Evolutionary conservation across 2,329 filamentous ascomycete species (phyloP).

Genomic region (Sarocladium kiliense): DNA sequence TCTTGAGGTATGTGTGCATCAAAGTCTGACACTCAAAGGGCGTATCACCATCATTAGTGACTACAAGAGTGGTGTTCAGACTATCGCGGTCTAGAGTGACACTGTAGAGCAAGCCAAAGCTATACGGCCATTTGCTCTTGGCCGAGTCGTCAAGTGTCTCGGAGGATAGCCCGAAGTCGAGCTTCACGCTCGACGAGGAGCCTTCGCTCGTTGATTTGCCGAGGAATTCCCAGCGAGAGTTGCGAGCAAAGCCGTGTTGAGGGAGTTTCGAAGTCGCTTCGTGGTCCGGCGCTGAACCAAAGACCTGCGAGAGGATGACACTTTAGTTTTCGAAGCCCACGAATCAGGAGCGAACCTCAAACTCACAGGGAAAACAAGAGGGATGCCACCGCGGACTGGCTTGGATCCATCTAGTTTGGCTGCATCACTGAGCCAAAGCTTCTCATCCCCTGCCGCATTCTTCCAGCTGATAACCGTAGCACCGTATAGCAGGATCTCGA

Average conservation of each 20-base stretch:
- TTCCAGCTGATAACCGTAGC: conserved; percentile 95
- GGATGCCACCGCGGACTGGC: conserved; percentile 85
- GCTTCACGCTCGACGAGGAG: conserved; percentile 66
- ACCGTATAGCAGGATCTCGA: conserved; percentile 83
- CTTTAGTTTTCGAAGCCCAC: conserved; percentile 2
- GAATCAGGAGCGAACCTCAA: not conserved
- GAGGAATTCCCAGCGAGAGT: conserved; percentile 86
- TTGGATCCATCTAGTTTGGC: conserved; percentile 82
- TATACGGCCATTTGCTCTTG: conserved; percentile 73
- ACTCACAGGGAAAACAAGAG: conserved; percentile 80
- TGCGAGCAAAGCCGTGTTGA: conserved; percentile 93
- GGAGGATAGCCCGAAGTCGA: conserved; percentile 87
- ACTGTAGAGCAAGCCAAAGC: conserved; percentile 89
- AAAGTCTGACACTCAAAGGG: conserved; percentile 89
- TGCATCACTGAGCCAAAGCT: conserved; percentile 78
- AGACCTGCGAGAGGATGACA: conserved; percentile 52
- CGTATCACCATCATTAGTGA: conserved; percentile 79
- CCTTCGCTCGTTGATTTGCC: conserved; percentile 64
- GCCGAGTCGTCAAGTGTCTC: conserved; percentile 64
- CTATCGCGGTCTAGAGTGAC: conserved; percentile 74
- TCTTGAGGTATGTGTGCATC: conserved; percentile 82
- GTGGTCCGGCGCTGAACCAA: conserved; percentile 74
- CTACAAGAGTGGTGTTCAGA: conserved; percentile 75
- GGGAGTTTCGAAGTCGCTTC: conserved; percentile 74
- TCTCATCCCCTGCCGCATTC: conserved; percentile 70